phyloP scores from a whole-genome alignment of 495 filamentous ascomycete species.

The Cercophora sp. region DNA sequence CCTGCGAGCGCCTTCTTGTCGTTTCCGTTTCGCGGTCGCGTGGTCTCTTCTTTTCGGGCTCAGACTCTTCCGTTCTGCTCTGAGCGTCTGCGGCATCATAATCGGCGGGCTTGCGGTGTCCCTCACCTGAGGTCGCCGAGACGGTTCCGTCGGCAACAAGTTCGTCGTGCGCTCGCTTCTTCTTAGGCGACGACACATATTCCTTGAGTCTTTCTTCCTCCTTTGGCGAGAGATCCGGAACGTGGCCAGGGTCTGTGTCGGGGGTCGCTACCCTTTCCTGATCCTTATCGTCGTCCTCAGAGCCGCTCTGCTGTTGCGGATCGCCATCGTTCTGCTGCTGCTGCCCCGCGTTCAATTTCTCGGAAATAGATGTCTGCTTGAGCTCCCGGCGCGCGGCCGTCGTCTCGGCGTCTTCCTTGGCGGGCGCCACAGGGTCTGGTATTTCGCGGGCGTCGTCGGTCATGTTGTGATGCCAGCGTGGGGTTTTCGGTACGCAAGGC shows the following conservation, averaged over 20 bases:
- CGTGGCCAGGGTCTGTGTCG: slow-evolving; percentile 25
- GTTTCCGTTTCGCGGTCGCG: slow-evolving; percentile 35
- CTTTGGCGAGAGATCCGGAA: slow-evolving; percentile 23
- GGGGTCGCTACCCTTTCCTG: slow-evolving; percentile 23
- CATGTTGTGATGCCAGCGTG: too few species aligned
- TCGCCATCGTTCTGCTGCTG: background rate
- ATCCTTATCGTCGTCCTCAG: slow-evolving; percentile 21
- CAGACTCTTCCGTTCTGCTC: slow-evolving; percentile 41
- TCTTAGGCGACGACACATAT: slow-evolving; percentile 51
- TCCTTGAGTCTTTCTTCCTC: slow-evolving; percentile 36
- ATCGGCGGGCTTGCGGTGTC: slow-evolving; percentile 17
- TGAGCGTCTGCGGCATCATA: slow-evolving; percentile 20
- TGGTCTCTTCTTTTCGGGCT: slow-evolving; percentile 55
- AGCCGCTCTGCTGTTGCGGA: slow-evolving; percentile 19
- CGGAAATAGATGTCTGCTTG: slow-evolving; percentile 51
- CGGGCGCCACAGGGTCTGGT: slow-evolving; percentile 21
- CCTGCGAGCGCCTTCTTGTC: slow-evolving; percentile 14
- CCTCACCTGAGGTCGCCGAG: slow-evolving; percentile 35
- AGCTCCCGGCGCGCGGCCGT: slow-evolving; percentile 52
- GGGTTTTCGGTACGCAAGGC: too few species aligned
- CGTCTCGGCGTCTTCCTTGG: slow-evolving; percentile 51
- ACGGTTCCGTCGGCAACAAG: slow-evolving; percentile 35
- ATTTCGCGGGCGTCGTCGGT: slow-evolving; percentile 33
- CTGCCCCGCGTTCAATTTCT: slow-evolving; percentile 35
- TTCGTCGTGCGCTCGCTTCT: slow-evolving; percentile 53